Evolutionary conservation across 176 grass and related monocot species (phyloP).

Genomic region (Aegilops bicornis): DNA sequence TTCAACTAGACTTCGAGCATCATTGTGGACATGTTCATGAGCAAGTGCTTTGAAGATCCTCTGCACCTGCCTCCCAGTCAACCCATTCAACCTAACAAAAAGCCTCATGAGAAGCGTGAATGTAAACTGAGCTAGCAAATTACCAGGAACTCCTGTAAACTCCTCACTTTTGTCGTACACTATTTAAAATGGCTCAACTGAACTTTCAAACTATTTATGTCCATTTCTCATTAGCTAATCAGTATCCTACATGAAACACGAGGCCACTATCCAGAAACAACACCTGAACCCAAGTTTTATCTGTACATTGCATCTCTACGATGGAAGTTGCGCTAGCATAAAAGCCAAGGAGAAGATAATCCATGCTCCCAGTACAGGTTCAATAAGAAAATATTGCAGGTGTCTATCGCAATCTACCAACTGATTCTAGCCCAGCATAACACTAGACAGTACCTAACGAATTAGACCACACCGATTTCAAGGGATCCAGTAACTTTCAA

Average conservation of each 20-base stretch:
- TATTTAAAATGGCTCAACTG: background rate
- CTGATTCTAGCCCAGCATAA: background rate
- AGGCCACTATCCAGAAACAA: constrained; percentile 9
- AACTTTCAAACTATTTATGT: background rate
- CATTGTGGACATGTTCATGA: constrained; percentile 52
- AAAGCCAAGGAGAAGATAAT: background rate
- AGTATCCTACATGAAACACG: background rate
- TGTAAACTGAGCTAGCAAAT: constrained; percentile 11
- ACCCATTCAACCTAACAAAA: constrained; percentile 77
- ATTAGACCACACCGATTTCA: constrained; percentile 5
- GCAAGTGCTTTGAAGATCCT: constrained; percentile 77
- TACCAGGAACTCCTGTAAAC: background rate
- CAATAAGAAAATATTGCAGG: background rate
- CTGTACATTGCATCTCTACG: constrained; percentile 10
- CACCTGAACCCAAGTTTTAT: background rate
- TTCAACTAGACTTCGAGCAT: constrained; percentile 82
- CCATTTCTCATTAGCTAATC: constrained; percentile 5
- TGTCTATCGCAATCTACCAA: background rate
- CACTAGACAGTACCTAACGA: background rate
- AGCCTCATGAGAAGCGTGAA: constrained; percentile 24
- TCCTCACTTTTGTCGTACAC: background rate
- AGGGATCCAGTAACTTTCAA: background rate
- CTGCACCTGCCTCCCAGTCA: constrained; percentile 80
- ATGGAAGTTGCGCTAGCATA: background rate
- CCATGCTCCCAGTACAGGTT: background rate